Evolutionary conservation across 2,329 filamentous ascomycete species (phyloP).

Genomic region (Lasiodiplodia theobromae): DNA sequence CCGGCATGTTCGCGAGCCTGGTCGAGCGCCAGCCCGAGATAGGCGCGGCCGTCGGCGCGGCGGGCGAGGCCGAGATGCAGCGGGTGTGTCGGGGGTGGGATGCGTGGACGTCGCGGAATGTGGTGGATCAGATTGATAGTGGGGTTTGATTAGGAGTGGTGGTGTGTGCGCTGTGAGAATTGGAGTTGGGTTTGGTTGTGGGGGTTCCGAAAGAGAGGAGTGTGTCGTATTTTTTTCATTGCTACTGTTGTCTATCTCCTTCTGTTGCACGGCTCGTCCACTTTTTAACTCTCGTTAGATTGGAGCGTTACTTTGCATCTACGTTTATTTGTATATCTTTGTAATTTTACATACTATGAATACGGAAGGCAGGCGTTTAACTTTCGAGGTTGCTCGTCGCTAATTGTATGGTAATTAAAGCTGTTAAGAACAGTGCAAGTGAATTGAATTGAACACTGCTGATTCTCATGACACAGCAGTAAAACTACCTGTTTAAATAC

Average conservation of each 20-base stretch:
- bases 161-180: no score
- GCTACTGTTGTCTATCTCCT: no score
- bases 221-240: not conserved
- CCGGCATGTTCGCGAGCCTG: slow-evolving; percentile 40
- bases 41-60: slow-evolving; percentile 30
- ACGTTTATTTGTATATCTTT: not conserved
- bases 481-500: no score
- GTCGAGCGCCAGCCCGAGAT: slow-evolving; percentile 38
- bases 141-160: slow-evolving; percentile 32
- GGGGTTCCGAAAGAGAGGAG: no score
- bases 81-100: slow-evolving; percentile 40
- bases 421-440: no score
- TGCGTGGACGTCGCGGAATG: slow-evolving; percentile 39
- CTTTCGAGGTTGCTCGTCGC: no score
- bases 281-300: not conserved
- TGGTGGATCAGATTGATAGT: slow-evolving; percentile 44
- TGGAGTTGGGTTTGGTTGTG: not conserved
- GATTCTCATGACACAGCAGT: no score
- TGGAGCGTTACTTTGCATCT: not conserved
- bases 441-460: no score
- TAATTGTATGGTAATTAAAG: no score
- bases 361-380: not conserved
- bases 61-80: slow-evolving; percentile 31
- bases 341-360: not conserved
- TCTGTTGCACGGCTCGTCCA: not conserved